Percentiles rank a stretch among this genome's conserved stretches.
phyloP scores from a whole-genome alignment of 192 early-diverging fungal species.

The Coemansia sp. region DNA sequence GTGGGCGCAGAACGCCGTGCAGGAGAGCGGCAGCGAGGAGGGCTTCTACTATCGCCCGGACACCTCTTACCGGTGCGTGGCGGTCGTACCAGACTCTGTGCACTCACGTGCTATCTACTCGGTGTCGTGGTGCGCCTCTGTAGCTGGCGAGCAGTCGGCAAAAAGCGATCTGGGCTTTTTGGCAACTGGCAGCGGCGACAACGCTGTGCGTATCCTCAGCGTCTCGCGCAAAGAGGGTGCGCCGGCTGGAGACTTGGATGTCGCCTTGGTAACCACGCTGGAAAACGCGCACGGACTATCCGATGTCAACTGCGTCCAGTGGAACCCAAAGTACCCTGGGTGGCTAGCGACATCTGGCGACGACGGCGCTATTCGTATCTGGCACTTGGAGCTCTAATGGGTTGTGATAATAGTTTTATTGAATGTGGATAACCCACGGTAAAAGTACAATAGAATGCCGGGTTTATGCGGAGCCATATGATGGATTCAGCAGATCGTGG shows the following conservation, averaged over 20 bases:
- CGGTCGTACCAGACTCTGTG: constrained; percentile 59
- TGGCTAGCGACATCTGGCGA: constrained; percentile 89
- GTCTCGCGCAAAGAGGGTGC: neutral
- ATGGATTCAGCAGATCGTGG: constrained; percentile 27
- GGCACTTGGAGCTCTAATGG: constrained; percentile 53
- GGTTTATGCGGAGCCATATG: constrained; percentile 25
- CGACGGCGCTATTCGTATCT: constrained; percentile 83
- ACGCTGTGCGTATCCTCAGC: constrained; percentile 67
- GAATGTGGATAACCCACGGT: neutral
- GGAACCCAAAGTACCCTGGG: constrained; percentile 70
- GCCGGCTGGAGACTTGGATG: neutral
- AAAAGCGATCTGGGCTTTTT: constrained; percentile 57
- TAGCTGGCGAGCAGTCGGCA: neutral
- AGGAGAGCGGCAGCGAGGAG: constrained; percentile 47
- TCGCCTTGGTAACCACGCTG: constrained; percentile 42
- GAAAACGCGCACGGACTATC: constrained; percentile 75
- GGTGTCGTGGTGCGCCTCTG: constrained; percentile 70
- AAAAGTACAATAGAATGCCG: neutral
- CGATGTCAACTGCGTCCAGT: constrained; percentile 89
- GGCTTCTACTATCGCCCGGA: constrained; percentile 57
- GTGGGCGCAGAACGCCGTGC: constrained; percentile 60
- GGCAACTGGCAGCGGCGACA: constrained; percentile 84
- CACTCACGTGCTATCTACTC: constrained; percentile 89
- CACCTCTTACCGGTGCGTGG: constrained; percentile 68
- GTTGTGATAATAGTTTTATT: neutral